These are phyloP conservation scores for Nakazawaea ishiwadae DNA, from an alignment of 805 yeast genomes.

Conservation along the genomic window DNA sequence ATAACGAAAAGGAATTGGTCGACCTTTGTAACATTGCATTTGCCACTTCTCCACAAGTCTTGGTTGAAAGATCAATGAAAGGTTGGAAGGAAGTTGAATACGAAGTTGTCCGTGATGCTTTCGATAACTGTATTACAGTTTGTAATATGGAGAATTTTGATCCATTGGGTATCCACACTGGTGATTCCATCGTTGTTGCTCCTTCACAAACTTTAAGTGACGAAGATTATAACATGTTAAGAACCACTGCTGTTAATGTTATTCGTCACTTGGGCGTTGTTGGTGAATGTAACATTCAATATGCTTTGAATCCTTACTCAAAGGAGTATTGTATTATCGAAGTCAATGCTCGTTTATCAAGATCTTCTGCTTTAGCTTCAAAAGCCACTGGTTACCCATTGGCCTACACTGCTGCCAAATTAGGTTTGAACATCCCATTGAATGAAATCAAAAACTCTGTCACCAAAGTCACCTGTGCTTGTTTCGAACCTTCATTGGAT, in stretches of 20 bases:
- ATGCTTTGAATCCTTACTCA: conserved; percentile 89
- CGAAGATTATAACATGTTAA: conserved; percentile 95
- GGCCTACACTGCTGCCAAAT: conserved; percentile 96
- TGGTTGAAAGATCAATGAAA: conserved; percentile 94
- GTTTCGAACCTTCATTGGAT: conserved; percentile 96
- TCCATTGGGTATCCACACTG: conserved; percentile 97
- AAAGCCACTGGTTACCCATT: conserved; percentile 98
- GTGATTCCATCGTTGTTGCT: conserved; percentile 98
- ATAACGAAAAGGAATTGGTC: conserved; percentile 75
- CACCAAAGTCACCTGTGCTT: conserved; percentile 89
- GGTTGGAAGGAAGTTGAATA: conserved; percentile 99
- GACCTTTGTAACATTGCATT: conserved; percentile 87
- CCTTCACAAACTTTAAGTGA: conserved; percentile 97
- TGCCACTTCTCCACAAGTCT: conserved; percentile 93
- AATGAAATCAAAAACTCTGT: conserved; percentile 91
- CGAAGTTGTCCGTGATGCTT: conserved; percentile 97
- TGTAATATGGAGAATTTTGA: conserved; percentile 99
- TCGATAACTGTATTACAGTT: conserved; percentile 96
- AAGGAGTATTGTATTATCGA: conserved; percentile 96
- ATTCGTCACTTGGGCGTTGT: conserved; percentile 97
- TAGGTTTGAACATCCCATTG: conserved; percentile 88
- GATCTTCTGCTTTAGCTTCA: conserved; percentile 98
- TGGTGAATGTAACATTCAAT: conserved; percentile 98
- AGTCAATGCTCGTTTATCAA: conserved; percentile 94
- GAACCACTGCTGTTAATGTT: conserved; percentile 96